phyloP scores from a whole-genome alignment of 176 grass and related monocot species.

The Avena sativa region DNA sequence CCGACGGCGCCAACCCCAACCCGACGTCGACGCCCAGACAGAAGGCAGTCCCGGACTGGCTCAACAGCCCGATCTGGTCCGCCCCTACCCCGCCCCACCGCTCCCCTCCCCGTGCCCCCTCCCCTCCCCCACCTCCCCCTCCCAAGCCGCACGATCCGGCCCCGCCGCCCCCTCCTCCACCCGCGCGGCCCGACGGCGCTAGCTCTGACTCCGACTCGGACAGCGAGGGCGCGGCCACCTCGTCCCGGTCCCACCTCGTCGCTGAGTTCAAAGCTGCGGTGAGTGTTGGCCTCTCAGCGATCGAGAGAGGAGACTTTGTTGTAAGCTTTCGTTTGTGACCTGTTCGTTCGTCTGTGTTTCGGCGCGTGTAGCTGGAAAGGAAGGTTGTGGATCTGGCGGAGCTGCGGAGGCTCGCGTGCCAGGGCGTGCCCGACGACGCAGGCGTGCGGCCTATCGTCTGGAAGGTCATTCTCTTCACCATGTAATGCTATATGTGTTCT shows the following conservation, averaged over 20 bases:
- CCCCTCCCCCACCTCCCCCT: constrained; percentile 40
- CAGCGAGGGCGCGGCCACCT: constrained; percentile 32
- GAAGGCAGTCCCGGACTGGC: constrained; percentile 82
- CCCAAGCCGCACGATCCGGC: constrained; percentile 47
- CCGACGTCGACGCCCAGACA: constrained; percentile 28
- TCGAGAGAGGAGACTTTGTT: neutral
- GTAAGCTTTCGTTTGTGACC: neutral
- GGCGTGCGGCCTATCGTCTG: constrained; percentile 72
- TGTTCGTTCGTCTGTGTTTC: constrained; percentile 30
- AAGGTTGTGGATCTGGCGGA: constrained; percentile 92
- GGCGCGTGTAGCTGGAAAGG: constrained; percentile 59
- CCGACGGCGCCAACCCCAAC: constrained; percentile 48
- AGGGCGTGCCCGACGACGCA: constrained; percentile 67
- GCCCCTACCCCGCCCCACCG: constrained; percentile 41
- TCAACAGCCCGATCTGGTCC: constrained; percentile 94
- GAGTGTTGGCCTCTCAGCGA: constrained; percentile 21
- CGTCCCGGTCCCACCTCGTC: constrained; percentile 59
- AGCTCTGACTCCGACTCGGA: neutral
- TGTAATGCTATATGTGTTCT: neutral
- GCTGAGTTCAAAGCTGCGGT: constrained; percentile 77
- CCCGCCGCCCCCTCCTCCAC: constrained; percentile 27
- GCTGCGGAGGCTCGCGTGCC: constrained; percentile 78
- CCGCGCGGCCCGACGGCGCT: constrained; percentile 29
- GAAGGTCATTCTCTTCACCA: constrained; percentile 60
- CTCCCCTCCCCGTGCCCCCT: constrained; percentile 48